Conservation (phyloP, 2,329 filamentous ascomycete species). For the Xylariaceae sp. region DNA sequence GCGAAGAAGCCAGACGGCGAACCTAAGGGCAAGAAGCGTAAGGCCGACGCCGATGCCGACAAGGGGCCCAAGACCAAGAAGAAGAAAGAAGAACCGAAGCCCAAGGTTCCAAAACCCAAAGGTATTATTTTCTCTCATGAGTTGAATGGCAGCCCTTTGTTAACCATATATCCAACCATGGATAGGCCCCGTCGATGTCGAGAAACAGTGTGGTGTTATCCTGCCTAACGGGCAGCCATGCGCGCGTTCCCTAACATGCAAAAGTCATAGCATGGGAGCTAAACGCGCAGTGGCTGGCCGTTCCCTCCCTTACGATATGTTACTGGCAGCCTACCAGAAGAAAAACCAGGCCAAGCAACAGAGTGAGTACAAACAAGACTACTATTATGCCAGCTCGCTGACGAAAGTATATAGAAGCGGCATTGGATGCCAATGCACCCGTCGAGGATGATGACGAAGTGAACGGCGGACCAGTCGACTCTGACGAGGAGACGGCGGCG, state of each 20-base stretch:
- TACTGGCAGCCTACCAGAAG: constrained; percentile 85
- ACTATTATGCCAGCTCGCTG: background rate
- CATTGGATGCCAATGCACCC: constrained; percentile 89
- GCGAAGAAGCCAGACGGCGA: constrained; percentile 62
- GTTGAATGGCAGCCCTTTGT: background rate
- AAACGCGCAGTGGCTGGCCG: constrained; percentile 84
- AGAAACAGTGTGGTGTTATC: constrained; percentile 86
- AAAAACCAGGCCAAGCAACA: constrained; percentile 99
- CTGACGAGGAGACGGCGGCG: constrained; percentile 85
- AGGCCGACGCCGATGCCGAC: constrained; percentile 70
- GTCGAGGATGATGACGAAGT: constrained; percentile 80
- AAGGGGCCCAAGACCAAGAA: constrained; percentile 87
- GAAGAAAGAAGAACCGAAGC: constrained; percentile 88
- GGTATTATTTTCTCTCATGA: constrained; percentile 41
- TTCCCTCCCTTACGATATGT: constrained; percentile 87
- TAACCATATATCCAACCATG: constrained; percentile 6
- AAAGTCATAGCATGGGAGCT: constrained; percentile 91
- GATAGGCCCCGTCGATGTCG: constrained; percentile 80
- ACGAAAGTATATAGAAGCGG: constrained; percentile 62
- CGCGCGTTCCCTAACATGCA: constrained; percentile 85
- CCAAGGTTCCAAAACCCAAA: constrained; percentile 79
- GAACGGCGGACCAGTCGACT: constrained; percentile 78
- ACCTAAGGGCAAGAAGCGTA: constrained; percentile 71
- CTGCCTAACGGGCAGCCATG: constrained; percentile 82
- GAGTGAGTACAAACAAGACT: constrained; percentile 55